Conservation (phyloP, 2,329 filamentous ascomycete species). For the Apiospora koreana region DNA sequence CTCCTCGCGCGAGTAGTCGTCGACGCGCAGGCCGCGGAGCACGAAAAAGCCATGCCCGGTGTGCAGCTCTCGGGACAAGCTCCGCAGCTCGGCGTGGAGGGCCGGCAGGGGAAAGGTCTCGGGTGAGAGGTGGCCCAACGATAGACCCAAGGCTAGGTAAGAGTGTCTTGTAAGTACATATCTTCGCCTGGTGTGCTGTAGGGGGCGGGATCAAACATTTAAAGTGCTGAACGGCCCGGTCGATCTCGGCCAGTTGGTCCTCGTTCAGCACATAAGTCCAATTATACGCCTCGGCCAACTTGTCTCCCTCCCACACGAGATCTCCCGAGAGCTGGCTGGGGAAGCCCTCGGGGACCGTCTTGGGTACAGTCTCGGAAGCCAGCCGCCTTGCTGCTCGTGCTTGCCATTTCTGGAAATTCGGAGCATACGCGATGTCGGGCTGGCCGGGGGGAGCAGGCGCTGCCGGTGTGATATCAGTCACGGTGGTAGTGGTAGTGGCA, state of each 20-base stretch:
- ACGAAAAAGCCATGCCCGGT: constrained; percentile 62
- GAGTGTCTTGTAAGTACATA: background rate
- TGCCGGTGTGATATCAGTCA: constrained; percentile 22
- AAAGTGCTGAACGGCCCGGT: constrained; percentile 42
- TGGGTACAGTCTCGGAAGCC: constrained; percentile 40
- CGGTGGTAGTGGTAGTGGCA: constrained; percentile 21
- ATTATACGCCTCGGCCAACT: constrained; percentile 47
- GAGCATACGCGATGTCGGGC: constrained; percentile 60
- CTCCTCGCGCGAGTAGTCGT: constrained; percentile 54
- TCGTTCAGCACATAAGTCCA: constrained; percentile 54
- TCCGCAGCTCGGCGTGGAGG: constrained; percentile 50
- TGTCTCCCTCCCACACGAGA: constrained; percentile 59
- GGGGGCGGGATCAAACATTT: constrained; percentile 32
- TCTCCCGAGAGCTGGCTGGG: constrained; percentile 48
- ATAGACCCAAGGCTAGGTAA: constrained; percentile 33
- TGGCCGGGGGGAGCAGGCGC: constrained; percentile 42
- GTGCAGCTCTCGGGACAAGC: constrained; percentile 56
- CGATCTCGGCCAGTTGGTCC: constrained; percentile 51
- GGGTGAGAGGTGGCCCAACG: constrained; percentile 44
- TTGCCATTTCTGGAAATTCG: constrained; percentile 54
- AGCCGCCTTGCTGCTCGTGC: constrained; percentile 48
- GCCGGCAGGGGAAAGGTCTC: constrained; percentile 58
- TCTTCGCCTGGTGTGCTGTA: background rate
- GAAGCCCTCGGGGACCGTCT: constrained; percentile 49
- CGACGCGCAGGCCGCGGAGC: constrained; percentile 56